Conservation (phyloP, 2,329 filamentous ascomycete genomes). For the Rasamsonia emersonii region DNA sequence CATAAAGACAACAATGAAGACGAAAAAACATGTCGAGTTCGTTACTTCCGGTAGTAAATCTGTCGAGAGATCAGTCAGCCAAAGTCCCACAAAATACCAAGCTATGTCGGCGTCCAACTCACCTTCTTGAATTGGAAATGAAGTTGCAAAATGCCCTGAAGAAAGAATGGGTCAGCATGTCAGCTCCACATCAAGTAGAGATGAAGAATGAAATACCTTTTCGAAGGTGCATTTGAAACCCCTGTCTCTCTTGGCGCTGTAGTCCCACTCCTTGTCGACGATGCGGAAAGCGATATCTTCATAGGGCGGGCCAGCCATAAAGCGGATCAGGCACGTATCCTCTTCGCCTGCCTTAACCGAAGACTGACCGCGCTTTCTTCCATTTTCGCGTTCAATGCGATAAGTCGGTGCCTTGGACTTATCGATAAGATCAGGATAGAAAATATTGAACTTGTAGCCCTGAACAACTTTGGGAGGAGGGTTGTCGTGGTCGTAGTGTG, state of each 20-base stretch:
- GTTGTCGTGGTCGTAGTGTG: slow-evolving; percentile 97
- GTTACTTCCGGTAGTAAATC: slow-evolving; percentile 44
- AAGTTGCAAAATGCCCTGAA: slow-evolving; percentile 81
- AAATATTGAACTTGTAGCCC: slow-evolving; percentile 99
- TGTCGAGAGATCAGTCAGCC: slow-evolving; percentile 14
- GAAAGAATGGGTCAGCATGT: slow-evolving; percentile 8
- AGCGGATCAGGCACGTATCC: slow-evolving; percentile 92
- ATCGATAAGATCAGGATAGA: slow-evolving; percentile 95
- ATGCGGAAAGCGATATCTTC: slow-evolving; percentile 96
- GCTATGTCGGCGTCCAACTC: slow-evolving; percentile 16
- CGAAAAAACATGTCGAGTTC: too few relatives aligned
- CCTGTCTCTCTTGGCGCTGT: slow-evolving; percentile 86
- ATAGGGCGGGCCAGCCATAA: slow-evolving; percentile 90
- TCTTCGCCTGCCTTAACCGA: slow-evolving; percentile 91
- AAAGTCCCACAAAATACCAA: slow-evolving; percentile 4
- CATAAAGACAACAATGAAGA: too few relatives aligned
- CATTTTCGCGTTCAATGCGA: slow-evolving; percentile 88
- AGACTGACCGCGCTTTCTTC: slow-evolving; percentile 79
- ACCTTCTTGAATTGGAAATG: slow-evolving; percentile 99
- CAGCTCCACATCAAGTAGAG: background rate
- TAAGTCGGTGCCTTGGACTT: slow-evolving; percentile 92
- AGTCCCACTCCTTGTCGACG: slow-evolving; percentile 98
- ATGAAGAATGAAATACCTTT: slow-evolving; percentile 56
- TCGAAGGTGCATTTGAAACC: slow-evolving; percentile 97
- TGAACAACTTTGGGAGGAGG: slow-evolving; percentile 96